Evolutionary conservation across 768 basidiomycete species (phyloP).

Genomic region (Erythrobasidium yunnanense): DNA sequence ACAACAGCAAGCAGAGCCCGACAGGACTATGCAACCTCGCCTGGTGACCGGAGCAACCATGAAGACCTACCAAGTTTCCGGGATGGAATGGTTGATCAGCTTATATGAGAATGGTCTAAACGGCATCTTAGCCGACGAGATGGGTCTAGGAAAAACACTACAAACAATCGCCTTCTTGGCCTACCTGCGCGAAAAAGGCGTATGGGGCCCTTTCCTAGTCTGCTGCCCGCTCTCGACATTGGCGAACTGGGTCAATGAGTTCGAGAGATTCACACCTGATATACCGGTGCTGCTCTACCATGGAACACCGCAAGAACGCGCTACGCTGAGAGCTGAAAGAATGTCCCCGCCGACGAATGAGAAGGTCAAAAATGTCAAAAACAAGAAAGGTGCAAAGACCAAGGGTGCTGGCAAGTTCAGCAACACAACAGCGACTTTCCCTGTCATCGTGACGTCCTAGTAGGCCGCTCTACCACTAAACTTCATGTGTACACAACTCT

Average conservation of each 20-base stretch:
- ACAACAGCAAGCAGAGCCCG: background rate
- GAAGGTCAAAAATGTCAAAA: slow-evolving; percentile 30
- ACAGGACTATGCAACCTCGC: slow-evolving; percentile 50
- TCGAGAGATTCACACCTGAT: slow-evolving; percentile 12
- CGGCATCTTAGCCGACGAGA: slow-evolving; percentile 38
- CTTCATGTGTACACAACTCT: background rate
- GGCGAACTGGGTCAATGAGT: slow-evolving; percentile 28
- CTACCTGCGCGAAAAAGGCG: slow-evolving; percentile 65
- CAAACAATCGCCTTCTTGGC: slow-evolving; percentile 92
- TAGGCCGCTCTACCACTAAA: background rate
- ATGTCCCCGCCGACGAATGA: slow-evolving; percentile 15
- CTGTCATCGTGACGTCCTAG: slow-evolving; percentile 62
- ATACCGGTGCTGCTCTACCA: slow-evolving; percentile 82
- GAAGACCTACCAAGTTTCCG: slow-evolving; percentile 84
- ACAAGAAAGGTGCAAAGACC: background rate
- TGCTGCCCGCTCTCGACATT: slow-evolving; percentile 89
- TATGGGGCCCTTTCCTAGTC: slow-evolving; percentile 66
- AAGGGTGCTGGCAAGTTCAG: background rate
- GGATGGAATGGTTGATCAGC: slow-evolving; percentile 61
- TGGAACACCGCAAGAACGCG: slow-evolving; percentile 68
- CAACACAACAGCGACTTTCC: slow-evolving; percentile 32
- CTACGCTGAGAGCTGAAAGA: slow-evolving; percentile 51
- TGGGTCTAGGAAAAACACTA: slow-evolving; percentile 55
- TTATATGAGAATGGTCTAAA: slow-evolving; percentile 24
- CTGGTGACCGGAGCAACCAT: slow-evolving; percentile 73